Base-by-base conservation (phyloP, 1,139 yeast genomes). In the Eremothecium coryli region DNA sequence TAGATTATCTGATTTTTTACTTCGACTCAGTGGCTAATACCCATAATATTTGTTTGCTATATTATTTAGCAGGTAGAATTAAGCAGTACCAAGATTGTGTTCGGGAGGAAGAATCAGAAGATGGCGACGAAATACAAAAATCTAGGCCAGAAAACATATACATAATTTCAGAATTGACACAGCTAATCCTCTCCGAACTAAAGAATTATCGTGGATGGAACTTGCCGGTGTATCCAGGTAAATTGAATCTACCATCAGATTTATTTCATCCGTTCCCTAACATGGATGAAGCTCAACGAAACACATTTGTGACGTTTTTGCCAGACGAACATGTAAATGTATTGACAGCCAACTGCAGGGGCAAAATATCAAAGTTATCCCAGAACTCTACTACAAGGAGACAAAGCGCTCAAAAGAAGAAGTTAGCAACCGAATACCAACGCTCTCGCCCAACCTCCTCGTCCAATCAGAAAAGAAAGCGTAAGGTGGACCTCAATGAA, bases 171-270 rank as follows among this genome's bases (percentile, higher is more conserved):
- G 96, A 86, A 48, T 55, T 85, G 30, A 67, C 86, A 1, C 93
- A 82, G 54, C 58, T 79, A 40, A 62, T 74, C 4, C 65, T 86
- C 29, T 70, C 76, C 38, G 74, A 71, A 38, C 60, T 71, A 25
- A 73, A 80, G 32, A 79, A 72, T 27, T 51, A 56, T 12, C 73
- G 69, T 48, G 67, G 66, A 33, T 84, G 95, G 94, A 70, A 71
- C 15, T 64, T 82, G 41, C 72, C 76, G 21, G 75, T 88, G 0
- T 86, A 90, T 76, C 93, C 95, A 0, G 93, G 90, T 1, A 80
- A 77, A 46, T 56, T 81, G 18, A 71, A 71, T 23, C 58, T 85
- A 18, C 79, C 93, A 0, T 58, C 66, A 9, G 94, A 82, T 48
- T 57, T 81, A 8, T 84, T 68, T 56, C 61, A 66, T 9, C 74